phyloP scores from a whole-genome alignment of 306 rosid species.

The Fagus crenata region DNA sequence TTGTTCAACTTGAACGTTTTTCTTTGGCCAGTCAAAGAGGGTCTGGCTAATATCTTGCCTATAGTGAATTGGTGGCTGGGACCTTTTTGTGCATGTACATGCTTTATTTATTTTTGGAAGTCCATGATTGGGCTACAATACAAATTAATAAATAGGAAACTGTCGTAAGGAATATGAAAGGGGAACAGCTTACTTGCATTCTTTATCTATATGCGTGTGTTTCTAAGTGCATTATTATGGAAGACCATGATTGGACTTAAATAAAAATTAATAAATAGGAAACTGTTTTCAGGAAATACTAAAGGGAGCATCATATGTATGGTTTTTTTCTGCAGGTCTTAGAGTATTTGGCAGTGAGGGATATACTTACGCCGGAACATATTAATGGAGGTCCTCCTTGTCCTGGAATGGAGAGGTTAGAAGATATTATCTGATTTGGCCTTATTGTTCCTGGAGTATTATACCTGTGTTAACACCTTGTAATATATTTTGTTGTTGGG shows the following conservation, averaged over 20 bases:
- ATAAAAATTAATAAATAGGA: no score
- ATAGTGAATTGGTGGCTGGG: neutral
- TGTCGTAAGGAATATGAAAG: neutral
- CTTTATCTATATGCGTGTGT: no score
- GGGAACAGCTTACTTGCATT: neutral
- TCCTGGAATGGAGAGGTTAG: constrained; percentile 96
- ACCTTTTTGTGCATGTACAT: neutral
- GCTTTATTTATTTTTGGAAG: neutral
- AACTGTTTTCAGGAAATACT: no score
- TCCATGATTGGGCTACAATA: neutral
- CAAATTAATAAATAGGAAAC: neutral
- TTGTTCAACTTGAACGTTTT: neutral
- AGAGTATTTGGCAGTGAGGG: constrained; percentile 73
- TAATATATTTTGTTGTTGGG: neutral
- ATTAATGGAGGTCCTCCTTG: constrained; percentile 85
- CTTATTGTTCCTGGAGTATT: neutral
- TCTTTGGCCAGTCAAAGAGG: neutral
- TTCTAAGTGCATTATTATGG: no score
- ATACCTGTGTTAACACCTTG: neutral
- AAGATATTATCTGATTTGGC: constrained; percentile 6
- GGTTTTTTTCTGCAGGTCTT: constrained; percentile 57
- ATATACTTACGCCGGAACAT: constrained; percentile 79
- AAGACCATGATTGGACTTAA: no score
- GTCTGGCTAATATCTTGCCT: neutral
- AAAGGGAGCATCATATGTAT: no score